Evolutionary conservation across 768 basidiomycete genomes (phyloP), one percentile per base, ranked within the genome.

Genomic region (Trametes villosa): DNA sequence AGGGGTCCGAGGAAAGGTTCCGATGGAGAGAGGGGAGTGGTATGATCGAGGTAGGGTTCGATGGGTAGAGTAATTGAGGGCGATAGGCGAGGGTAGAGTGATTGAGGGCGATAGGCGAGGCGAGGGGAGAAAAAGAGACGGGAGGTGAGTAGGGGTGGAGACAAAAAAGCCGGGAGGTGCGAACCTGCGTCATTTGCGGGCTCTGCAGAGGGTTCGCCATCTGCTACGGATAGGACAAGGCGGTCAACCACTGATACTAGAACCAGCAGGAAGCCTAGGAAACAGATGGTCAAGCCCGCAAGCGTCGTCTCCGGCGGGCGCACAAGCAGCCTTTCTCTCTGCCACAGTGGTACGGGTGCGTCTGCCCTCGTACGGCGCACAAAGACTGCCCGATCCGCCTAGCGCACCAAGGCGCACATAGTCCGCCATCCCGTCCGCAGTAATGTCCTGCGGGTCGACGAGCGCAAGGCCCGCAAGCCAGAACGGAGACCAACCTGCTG

Each of bases 401-500:
- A 45, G 53, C 27, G 55, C 50, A 51, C 18, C 47, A 47, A 42
- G 15, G 36, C 51, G 58, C 46, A 55, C 42, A 47, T 30, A 58
- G 24, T 29, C 65, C 62, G 54, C 60, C 78, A 87, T 71, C 60
- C 74, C 74, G 63, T 83, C 83, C 38, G 77, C 63, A 18, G 82
- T 83, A 73, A 91, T 79, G 68, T 83, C 81, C 71, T 75, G 70
- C 64, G 82, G 77, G 78, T 90, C 83, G 68, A 85, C 63, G 70
- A 84, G 79, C 65, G 84, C 86, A 73, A 83, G 53, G 47, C 42
- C 34, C 18, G 48, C 40, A 40, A 57, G 24, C 55, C 44, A 65
- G 38, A 53, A 47, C n/a, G 60, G 64, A 42, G 48, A 82, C 89
- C 83, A 88, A 92, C 90, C 89, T 91, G 75, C 65, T 18, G 61